These are phyloP conservation scores for Coniferiporia weirii DNA, from an alignment of 1,284 basidiomycete species.

Conservation along the genomic window DNA sequence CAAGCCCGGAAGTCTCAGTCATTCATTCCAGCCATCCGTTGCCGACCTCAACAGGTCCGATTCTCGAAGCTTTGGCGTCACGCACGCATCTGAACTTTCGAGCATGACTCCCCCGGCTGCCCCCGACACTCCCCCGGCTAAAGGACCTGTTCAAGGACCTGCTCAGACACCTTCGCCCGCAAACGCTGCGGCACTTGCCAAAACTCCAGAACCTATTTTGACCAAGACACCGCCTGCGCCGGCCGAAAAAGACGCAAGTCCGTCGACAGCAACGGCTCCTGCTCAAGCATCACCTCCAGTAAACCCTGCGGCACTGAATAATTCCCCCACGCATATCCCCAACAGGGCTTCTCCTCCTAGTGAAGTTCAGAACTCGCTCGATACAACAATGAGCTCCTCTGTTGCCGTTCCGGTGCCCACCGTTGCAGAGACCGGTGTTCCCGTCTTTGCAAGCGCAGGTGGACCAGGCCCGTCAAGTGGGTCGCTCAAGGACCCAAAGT, in stretches of 20 bases:
- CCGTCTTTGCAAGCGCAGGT: conserved; percentile 40
- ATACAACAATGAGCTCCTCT: conserved; percentile 3
- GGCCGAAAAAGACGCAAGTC: neutral
- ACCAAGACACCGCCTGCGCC: neutral
- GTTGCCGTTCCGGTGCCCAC: conserved; percentile 40
- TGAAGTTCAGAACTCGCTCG: no score
- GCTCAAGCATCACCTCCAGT: conserved; percentile 36
- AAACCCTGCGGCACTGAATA: conserved; percentile 49
- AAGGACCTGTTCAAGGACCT: conserved; percentile 1
- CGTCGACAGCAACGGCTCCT: conserved; percentile 21
- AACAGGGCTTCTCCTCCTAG: neutral
- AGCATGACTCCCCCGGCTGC: conserved; percentile 47
- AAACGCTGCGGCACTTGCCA: no score
- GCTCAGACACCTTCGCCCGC: neutral
- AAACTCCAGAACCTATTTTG: neutral
- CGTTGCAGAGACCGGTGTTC: conserved; percentile 57
- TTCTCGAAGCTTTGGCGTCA: conserved; percentile 75
- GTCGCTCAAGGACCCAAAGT: conserved; percentile 48
- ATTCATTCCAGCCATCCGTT: conserved; percentile 39
- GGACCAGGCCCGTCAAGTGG: conserved; percentile 65
- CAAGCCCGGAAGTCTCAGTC: conserved; percentile 55
- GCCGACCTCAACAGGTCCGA: conserved; percentile 63
- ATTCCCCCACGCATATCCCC: conserved; percentile 50
- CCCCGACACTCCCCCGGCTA: conserved; percentile 24
- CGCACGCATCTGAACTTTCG: conserved; percentile 66